A percentile compares a stretch with the other conserved stretches of the same genome.
Conservation (phyloP, 83 land plant genomes). For the Picea engelmannii region DNA sequence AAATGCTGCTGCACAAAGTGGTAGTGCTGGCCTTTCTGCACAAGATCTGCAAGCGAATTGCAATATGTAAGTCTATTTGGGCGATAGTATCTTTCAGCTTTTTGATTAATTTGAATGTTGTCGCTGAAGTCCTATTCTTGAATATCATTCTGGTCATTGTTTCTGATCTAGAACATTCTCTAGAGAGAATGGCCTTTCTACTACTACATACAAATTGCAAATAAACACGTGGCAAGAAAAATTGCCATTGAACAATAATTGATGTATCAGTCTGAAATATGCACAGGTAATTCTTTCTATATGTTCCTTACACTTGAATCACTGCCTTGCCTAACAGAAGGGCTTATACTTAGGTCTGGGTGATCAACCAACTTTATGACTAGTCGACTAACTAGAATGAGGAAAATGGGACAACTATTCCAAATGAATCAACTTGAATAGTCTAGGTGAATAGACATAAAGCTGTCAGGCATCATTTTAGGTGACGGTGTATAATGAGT, state of each 20-base stretch:
- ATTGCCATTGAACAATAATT: too few species aligned
- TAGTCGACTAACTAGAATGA: neutral
- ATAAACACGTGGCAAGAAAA: too few species aligned
- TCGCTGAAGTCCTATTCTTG: neutral
- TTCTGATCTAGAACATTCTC: neutral
- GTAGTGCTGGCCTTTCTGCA: constrained; percentile 64
- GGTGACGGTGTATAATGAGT: neutral
- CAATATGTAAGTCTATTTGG: constrained; percentile 59
- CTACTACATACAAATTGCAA: neutral
- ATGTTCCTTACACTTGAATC: neutral
- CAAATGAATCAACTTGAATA: too few species aligned
- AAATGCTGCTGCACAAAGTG: constrained; percentile 67
- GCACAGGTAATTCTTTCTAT: too few species aligned
- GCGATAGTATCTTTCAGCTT: neutral
- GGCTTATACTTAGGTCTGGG: neutral
- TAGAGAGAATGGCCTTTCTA: neutral
- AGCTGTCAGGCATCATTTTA: neutral
- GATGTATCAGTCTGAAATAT: too few species aligned
- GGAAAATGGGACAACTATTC: neutral
- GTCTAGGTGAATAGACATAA: neutral
- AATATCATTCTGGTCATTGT: neutral
- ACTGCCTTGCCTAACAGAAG: neutral
- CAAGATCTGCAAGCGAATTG: constrained; percentile 85
- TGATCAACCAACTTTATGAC: neutral
- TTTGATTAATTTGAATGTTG: neutral